phyloP scores from a whole-genome alignment of 495 filamentous ascomycete genomes.

The Xylaria scruposa region DNA sequence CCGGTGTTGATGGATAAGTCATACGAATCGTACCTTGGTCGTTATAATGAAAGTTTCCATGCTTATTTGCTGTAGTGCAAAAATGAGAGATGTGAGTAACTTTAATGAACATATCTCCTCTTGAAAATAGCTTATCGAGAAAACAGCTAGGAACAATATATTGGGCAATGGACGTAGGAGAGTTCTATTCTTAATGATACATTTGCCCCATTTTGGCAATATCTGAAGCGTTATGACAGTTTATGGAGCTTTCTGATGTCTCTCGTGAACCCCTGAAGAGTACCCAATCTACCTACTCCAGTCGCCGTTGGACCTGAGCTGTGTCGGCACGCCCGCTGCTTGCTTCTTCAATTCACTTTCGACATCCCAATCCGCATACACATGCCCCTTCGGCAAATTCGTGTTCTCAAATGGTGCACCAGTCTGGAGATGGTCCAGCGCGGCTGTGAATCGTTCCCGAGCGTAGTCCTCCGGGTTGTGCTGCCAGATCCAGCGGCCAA shows the following conservation, averaged over 20 bases:
- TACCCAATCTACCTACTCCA: constrained; percentile 26
- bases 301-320: constrained; percentile 29
- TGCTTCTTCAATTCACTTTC: constrained; percentile 40
- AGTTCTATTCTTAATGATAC: not conserved
- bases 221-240: not conserved
- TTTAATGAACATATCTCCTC: not conserved
- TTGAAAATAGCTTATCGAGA: not conserved
- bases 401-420: constrained; percentile 41
- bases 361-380: constrained; percentile 42
- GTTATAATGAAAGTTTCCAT: too few relatives aligned
- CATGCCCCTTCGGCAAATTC: constrained; percentile 42
- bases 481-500: constrained; percentile 52
- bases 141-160: not conserved
- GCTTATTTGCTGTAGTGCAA: not conserved
- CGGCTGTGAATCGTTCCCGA: constrained; percentile 50
- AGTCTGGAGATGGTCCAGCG: constrained; percentile 34
- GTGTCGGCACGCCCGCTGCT: constrained; percentile 19
- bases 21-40: too few relatives aligned
- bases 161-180: too few relatives aligned
- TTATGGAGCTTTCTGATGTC: not conserved
- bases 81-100: not conserved
- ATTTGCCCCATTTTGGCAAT: not conserved
- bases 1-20: too few relatives aligned
- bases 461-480: constrained; percentile 57
- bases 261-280: not conserved